These are phyloP conservation scores for Globisporangium carolinianum DNA, from an alignment of 352 stramenopile species.

Conservation along the genomic window DNA sequence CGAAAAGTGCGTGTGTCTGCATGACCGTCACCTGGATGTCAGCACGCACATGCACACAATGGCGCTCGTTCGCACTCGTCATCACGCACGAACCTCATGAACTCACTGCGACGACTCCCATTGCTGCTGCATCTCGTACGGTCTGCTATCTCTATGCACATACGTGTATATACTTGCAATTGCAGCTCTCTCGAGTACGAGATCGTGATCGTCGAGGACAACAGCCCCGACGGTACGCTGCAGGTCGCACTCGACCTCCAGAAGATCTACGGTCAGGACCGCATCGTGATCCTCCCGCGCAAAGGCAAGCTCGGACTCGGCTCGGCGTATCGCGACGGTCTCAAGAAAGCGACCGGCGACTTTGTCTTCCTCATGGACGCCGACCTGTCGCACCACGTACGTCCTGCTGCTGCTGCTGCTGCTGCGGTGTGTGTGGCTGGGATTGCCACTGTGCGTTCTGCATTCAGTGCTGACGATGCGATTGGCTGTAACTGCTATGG, in stretches of 20 bases:
- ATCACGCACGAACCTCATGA: too few species aligned
- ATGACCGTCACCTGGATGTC: neutral
- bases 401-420: conserved; percentile 1
- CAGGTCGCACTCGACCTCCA: conserved; percentile 90
- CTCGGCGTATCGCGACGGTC: conserved; percentile 94
- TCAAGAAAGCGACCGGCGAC: conserved; percentile 89
- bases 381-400: conserved; percentile 96
- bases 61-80: too few species aligned
- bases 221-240: conserved; percentile 94
- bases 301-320: conserved; percentile 95
- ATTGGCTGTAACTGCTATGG: neutral
- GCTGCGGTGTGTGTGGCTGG: neutral
- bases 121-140: too few species aligned
- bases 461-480: neutral
- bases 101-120: too few species aligned
- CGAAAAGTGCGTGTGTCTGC: conserved; percentile 53
- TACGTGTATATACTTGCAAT: neutral
- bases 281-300: conserved; percentile 92
- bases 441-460: too few species aligned
- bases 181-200: conserved; percentile 88
- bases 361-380: conserved; percentile 98
- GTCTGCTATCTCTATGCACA: neutral
- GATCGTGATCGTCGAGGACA: conserved; percentile 98
- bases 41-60: too few species aligned
- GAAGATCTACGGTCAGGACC: conserved; percentile 86